These are phyloP conservation scores for Talaromyces atroroseus DNA, from an alignment of 2,329 filamentous ascomycete genomes.

Conservation along the genomic window DNA sequence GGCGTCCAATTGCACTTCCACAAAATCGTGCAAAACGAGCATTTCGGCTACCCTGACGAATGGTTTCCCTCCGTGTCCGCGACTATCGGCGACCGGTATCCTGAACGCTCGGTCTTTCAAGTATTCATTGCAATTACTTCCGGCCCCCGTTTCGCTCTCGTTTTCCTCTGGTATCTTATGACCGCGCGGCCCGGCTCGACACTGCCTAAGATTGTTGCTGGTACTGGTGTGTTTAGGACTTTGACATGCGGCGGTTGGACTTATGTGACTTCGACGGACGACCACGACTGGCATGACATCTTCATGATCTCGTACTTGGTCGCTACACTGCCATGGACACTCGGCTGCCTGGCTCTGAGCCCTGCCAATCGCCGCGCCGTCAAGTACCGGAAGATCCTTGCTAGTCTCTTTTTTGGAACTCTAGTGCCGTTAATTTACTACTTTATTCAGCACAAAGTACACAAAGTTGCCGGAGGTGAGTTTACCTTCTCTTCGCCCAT, in stretches of 20 bases:
- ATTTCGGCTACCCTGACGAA: conserved; percentile 88
- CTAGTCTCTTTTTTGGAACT: conserved; percentile 80
- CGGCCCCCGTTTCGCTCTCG: conserved; percentile 83
- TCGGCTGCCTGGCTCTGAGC: conserved; percentile 82
- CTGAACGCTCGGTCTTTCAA: conserved; percentile 94
- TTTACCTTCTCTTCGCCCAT: not conserved
- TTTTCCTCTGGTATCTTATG: conserved; percentile 86
- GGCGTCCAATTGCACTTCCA: conserved; percentile 80
- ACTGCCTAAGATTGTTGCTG: conserved; percentile 75
- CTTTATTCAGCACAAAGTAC: conserved; percentile 98
- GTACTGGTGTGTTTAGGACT: conserved; percentile 78
- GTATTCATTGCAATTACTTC: conserved; percentile 96
- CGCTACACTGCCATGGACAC: conserved; percentile 89
- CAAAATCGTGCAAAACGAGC: conserved; percentile 97
- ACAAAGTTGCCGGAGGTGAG: conserved; percentile 86
- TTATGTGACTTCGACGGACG: conserved; percentile 95
- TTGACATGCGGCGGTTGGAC: conserved; percentile 97
- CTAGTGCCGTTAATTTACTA: conserved; percentile 89
- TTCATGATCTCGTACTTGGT: conserved; percentile 99
- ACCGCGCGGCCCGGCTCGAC: conserved; percentile 68
- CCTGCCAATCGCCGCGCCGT: conserved; percentile 76
- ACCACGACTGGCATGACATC: conserved; percentile 97
- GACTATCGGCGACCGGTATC: conserved; percentile 95
- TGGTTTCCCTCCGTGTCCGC: conserved; percentile 96
- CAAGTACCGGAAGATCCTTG: conserved; percentile 82